Evolutionary conservation across 148 eudicot genomes (phyloP).

Genomic region (Suaeda aralocaspica): DNA sequence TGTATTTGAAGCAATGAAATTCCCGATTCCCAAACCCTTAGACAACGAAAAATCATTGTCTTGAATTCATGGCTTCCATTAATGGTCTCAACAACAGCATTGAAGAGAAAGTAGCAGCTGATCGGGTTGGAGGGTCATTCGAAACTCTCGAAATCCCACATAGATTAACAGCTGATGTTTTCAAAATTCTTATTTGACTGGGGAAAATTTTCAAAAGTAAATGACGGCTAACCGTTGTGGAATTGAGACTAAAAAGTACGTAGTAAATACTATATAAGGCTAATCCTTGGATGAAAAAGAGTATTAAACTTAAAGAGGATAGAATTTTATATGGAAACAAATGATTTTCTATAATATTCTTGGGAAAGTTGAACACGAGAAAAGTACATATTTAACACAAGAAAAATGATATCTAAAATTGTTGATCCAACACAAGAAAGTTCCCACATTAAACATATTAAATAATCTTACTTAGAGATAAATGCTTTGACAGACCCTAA

Average conservation of each 20-base stretch:
- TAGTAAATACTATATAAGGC: too few species aligned
- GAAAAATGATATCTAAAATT: too few species aligned
- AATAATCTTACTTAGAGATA: too few species aligned
- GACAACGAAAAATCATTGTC: conserved; percentile 38
- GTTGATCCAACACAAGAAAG: too few species aligned
- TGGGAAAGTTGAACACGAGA: too few species aligned
- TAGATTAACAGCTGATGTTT: conserved; percentile 3
- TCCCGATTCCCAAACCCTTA: conserved; percentile 48
- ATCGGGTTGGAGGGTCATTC: conserved; percentile 18
- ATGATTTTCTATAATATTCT: too few species aligned
- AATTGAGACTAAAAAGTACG: not conserved
- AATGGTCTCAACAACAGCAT: conserved; percentile 38
- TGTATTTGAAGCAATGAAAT: conserved; percentile 46
- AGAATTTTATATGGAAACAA: too few species aligned
- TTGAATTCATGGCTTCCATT: conserved; percentile 45
- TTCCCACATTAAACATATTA: too few species aligned
- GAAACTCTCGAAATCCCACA: conserved; percentile 40
- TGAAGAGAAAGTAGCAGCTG: conserved; percentile 26
- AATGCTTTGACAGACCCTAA: too few species aligned
- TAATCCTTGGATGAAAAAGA: too few species aligned
- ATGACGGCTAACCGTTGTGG: not conserved
- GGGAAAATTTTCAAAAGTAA: not conserved
- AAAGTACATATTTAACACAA: too few species aligned
- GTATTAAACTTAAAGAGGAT: too few species aligned
- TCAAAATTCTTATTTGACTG: not conserved